Conservation (phyloP, 1,284 basidiomycete genomes). For the Melanopsichium pennsylvanicum region DNA sequence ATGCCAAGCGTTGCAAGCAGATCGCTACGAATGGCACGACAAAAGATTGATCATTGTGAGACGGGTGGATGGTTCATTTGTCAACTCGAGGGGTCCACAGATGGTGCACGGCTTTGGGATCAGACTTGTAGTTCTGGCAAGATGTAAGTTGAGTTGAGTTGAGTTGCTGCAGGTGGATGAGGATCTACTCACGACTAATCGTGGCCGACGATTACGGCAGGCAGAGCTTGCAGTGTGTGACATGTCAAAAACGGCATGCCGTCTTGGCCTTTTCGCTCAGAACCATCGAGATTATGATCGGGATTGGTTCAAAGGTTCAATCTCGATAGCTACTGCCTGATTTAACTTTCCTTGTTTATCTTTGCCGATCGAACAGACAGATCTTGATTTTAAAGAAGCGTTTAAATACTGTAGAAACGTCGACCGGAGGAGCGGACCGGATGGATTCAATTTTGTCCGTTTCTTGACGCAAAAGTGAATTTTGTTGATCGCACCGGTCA, state of each 20-base stretch:
- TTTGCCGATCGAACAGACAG: neutral
- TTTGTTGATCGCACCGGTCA: conserved; percentile 28
- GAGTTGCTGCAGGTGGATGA: no score
- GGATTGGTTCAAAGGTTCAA: neutral
- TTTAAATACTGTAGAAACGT: no score
- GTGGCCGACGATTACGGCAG: no score
- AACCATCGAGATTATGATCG: neutral
- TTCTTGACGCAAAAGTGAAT: no score
- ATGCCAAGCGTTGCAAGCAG: no score
- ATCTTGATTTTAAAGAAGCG: no score
- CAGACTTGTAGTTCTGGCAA: conserved; percentile 13
- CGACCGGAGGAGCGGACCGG: conserved; percentile 37
- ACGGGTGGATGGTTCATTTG: no score
- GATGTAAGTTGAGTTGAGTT: conserved; percentile 3
- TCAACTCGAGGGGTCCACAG: no score
- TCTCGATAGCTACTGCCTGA: neutral
- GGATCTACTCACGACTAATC: no score
- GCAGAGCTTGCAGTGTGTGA: conserved; percentile 12
- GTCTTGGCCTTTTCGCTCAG: neutral
- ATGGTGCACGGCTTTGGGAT: no score
- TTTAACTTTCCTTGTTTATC: neutral
- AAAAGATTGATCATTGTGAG: no score
- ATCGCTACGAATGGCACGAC: no score
- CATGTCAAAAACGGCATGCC: conserved; percentile 14
- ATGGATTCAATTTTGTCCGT: conserved; percentile 3